These are phyloP conservation scores for Penicillium macrosclerotiorum DNA, from an alignment of 495 filamentous ascomycete species.

Conservation along the genomic window DNA sequence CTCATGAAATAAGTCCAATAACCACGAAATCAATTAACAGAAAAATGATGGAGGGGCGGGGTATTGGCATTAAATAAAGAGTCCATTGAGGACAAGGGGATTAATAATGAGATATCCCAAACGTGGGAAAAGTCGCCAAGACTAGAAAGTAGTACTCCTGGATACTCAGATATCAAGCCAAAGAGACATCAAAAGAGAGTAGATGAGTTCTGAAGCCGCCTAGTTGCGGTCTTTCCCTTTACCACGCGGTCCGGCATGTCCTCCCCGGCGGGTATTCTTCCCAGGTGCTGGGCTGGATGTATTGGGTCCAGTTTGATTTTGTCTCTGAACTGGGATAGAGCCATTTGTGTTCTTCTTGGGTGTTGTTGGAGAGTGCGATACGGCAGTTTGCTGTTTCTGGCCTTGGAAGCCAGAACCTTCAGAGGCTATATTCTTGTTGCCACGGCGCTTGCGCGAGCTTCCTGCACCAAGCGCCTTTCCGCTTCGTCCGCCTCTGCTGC, in stretches of 20 bases:
- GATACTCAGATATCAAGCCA: background rate
- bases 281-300: background rate
- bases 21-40: no score
- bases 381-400: constrained; percentile 2
- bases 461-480: constrained; percentile 14
- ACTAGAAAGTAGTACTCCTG: background rate
- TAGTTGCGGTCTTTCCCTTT: constrained; percentile 13
- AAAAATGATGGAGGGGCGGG: background rate
- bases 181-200: background rate
- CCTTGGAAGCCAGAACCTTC: constrained; percentile 7
- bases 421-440: constrained; percentile 18
- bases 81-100: background rate
- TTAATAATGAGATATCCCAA: background rate
- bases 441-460: constrained; percentile 28
- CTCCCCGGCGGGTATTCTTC: constrained; percentile 20
- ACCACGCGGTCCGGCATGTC: constrained; percentile 12
- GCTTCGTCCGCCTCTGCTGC: constrained; percentile 28
- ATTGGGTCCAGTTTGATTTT: constrained; percentile 2
- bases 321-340: constrained; percentile 2
- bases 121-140: background rate
- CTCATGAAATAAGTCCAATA: background rate
- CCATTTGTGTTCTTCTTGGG: constrained; percentile 15
- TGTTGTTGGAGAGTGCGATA: background rate
- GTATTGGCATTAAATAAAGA: background rate
- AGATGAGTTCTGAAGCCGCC: background rate